These are phyloP conservation scores for Apiotrichum siamense DNA, from an alignment of 1,284 basidiomycete species.

Conservation along the genomic window DNA sequence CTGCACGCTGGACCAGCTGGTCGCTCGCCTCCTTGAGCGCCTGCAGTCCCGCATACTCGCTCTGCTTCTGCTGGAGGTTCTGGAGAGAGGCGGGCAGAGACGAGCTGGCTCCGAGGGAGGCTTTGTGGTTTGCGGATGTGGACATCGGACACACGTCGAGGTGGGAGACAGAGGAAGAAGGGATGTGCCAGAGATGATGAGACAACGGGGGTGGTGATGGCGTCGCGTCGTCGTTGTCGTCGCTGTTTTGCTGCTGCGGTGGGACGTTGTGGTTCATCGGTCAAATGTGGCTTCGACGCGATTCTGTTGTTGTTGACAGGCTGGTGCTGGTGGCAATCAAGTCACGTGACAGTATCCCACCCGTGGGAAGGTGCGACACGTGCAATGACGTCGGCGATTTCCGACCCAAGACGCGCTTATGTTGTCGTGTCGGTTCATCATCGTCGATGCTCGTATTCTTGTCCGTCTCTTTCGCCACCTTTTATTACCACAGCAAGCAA, in stretches of 20 bases:
- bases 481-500: neutral
- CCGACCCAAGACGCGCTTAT: too few relatives aligned
- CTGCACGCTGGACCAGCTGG: constrained; percentile 34
- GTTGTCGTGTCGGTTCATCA: neutral
- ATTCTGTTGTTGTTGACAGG: constrained; percentile 13
- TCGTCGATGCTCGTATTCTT: neutral
- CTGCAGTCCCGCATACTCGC: constrained; percentile 44
- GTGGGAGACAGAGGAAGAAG: too few relatives aligned
- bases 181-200: too few relatives aligned
- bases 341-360: too few relatives aligned
- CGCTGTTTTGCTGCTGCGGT: neutral
- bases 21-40: constrained; percentile 40
- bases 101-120: neutral
- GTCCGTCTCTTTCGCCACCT: neutral
- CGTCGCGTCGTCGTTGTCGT: too few relatives aligned
- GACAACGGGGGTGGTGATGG: too few relatives aligned
- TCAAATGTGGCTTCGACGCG: too few relatives aligned
- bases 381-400: too few relatives aligned
- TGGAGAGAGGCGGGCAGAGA: constrained; percentile 35
- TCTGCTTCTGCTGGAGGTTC: constrained; percentile 43
- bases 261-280: too few relatives aligned
- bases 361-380: too few relatives aligned
- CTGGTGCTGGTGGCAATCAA: too few relatives aligned
- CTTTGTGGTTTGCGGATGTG: neutral
- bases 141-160: too few relatives aligned